A percentile compares a stretch with the other conserved stretches of the same genome.
These are phyloP conservation scores for Pseudogymnoascus sp. DNA, from an alignment of 2,329 filamentous ascomycete genomes.

Conservation along the genomic window DNA sequence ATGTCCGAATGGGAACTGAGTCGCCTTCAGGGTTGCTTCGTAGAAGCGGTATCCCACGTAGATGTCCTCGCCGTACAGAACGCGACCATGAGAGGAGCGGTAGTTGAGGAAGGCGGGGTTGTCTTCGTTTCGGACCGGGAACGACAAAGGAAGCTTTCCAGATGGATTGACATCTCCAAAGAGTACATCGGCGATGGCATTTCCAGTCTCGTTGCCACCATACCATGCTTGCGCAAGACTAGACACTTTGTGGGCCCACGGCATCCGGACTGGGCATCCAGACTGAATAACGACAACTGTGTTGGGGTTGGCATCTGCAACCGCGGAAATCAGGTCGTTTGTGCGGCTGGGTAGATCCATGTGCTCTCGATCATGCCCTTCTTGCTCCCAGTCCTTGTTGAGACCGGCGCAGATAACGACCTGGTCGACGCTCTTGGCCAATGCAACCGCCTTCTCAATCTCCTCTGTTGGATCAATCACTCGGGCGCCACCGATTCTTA, in stretches of 20 bases:
- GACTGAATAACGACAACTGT: constrained; percentile 54
- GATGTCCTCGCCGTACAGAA: constrained; percentile 56
- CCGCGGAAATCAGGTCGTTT: constrained; percentile 37
- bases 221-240: constrained; percentile 39
- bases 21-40: constrained; percentile 36
- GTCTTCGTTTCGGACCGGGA: constrained; percentile 47
- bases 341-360: constrained; percentile 22
- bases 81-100: constrained; percentile 44
- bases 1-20: constrained; percentile 41
- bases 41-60: constrained; percentile 59
- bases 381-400: constrained; percentile 40
- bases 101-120: constrained; percentile 56
- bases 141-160: constrained; percentile 52
- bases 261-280: constrained; percentile 50
- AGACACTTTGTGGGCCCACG: constrained; percentile 38
- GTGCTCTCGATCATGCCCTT: constrained; percentile 23
- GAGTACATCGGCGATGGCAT: constrained; percentile 55
- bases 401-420: constrained; percentile 70
- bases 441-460: constrained; percentile 55
- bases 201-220: constrained; percentile 57
- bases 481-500: constrained; percentile 53
- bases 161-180: constrained; percentile 54
- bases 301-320: constrained; percentile 48
- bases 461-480: constrained; percentile 49
- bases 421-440: constrained; percentile 62